Percentiles rank a stretch among this genome's conserved stretches.
Conservation (phyloP, 2,329 filamentous ascomycete genomes). For the Chaetomium strumarium region DNA sequence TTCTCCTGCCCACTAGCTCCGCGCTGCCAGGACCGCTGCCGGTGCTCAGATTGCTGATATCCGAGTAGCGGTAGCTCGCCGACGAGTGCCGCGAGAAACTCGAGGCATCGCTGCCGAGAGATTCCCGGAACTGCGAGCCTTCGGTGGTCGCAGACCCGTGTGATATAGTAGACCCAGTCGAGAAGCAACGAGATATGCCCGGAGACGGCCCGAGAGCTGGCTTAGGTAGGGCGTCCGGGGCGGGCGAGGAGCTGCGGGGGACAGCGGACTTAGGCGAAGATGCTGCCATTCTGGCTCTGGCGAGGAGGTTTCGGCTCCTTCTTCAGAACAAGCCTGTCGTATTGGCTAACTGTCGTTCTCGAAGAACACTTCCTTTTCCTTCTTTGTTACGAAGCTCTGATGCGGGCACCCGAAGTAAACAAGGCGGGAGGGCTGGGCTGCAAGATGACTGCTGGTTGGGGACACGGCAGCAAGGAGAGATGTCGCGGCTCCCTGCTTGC, state of each 20-base stretch:
- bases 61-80: constrained; percentile 47
- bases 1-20: constrained; percentile 23
- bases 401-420: constrained; percentile 1
- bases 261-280: constrained; percentile 31
- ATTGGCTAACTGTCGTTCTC: background rate
- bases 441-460: too few species aligned
- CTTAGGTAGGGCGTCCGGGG: constrained; percentile 57
- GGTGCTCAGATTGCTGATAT: constrained; percentile 37
- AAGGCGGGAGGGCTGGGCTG: background rate
- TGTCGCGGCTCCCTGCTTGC: background rate
- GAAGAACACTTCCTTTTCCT: background rate
- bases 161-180: constrained; percentile 55
- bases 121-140: constrained; percentile 43
- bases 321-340: background rate
- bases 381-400: background rate
- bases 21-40: constrained; percentile 33
- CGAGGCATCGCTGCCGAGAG: constrained; percentile 45
- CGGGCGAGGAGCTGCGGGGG: constrained; percentile 55
- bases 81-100: constrained; percentile 59
- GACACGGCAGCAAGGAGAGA: background rate
- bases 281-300: constrained; percentile 31
- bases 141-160: constrained; percentile 47
- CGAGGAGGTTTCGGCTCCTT: background rate
- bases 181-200: constrained; percentile 58
- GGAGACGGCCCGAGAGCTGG: constrained; percentile 55